These are phyloP conservation scores for Stentor roeselii DNA, from an alignment of 73 alveolate species.

Conservation along the genomic window DNA sequence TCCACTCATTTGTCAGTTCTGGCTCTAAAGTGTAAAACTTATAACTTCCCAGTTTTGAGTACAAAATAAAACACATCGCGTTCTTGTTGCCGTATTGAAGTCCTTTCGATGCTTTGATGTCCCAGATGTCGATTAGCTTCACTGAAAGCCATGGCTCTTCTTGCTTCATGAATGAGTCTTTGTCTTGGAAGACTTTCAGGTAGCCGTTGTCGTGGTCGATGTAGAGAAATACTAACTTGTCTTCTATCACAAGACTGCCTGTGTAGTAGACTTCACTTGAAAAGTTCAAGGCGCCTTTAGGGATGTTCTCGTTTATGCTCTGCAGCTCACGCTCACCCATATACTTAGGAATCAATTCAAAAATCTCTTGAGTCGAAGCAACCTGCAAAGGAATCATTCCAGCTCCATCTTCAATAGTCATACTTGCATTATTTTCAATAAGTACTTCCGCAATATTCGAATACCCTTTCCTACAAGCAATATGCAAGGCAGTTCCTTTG, in stretches of 20 bases:
- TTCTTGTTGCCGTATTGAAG: not conserved
- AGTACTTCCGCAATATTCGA: not conserved
- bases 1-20: not conserved
- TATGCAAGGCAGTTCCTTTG: not conserved
- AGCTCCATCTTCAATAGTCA: not conserved
- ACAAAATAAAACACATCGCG: not conserved
- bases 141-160: not conserved
- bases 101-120: not conserved
- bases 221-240: not conserved
- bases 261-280: not conserved
- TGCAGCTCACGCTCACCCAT: not conserved
- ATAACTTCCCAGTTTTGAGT: not conserved
- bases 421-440: not conserved
- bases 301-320: not conserved
- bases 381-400: not conserved
- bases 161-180: not conserved
- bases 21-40: not conserved
- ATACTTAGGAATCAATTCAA: not conserved
- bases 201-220: not conserved
- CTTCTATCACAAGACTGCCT: not conserved
- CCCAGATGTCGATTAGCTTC: not conserved
- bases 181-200: not conserved
- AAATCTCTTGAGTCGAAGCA: not conserved
- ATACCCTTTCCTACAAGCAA: not conserved
- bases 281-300: not conserved